These are phyloP conservation scores for Pilasporangium apinafurcum DNA, from an alignment of 352 stramenopile species.

Conservation along the genomic window DNA sequence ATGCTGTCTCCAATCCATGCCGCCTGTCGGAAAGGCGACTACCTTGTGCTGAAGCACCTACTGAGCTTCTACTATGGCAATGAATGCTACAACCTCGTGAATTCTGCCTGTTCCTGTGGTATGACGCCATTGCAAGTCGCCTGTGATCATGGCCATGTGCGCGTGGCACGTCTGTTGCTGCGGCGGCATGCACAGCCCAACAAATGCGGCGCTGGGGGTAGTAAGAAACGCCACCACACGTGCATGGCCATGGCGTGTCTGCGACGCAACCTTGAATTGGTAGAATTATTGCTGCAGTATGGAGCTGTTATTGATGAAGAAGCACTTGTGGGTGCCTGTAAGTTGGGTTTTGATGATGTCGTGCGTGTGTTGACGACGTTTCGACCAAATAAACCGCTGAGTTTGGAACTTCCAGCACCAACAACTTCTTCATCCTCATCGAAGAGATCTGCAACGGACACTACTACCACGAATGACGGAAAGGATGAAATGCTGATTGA, in stretches of 20 bases:
- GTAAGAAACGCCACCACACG: slow-evolving; percentile 34
- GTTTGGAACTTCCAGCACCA: slow-evolving; percentile 13
- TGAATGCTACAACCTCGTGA: slow-evolving; percentile 55
- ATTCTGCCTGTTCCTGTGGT: slow-evolving; percentile 57
- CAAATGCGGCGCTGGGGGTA: slow-evolving; percentile 12
- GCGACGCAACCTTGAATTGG: slow-evolving; percentile 29
- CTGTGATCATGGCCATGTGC: slow-evolving; percentile 38
- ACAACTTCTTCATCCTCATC: slow-evolving; percentile 4
- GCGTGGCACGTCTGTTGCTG: slow-evolving; percentile 60
- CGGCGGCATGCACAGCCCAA: slow-evolving; percentile 51
- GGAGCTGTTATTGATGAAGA: slow-evolving; percentile 58
- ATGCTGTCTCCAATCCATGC: slow-evolving; percentile 62
- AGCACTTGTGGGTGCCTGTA: slow-evolving; percentile 35
- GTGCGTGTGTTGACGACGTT: slow-evolving; percentile 27
- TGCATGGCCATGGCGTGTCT: slow-evolving; percentile 49
- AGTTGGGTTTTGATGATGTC: slow-evolving; percentile 31
- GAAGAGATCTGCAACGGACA: slow-evolving; percentile 4
- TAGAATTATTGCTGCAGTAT: slow-evolving; percentile 57
- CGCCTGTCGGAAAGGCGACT: slow-evolving; percentile 47
- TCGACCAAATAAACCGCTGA: slow-evolving; percentile 10
- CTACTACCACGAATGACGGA: slow-evolving; percentile 16
- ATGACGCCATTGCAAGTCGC: slow-evolving; percentile 69
- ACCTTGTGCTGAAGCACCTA: slow-evolving; percentile 61
- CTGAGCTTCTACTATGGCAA: slow-evolving; percentile 59
- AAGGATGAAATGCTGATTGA: slow-evolving; percentile 23